phyloP scores from a whole-genome alignment of 2,329 filamentous ascomycete species.

The Elsinoe ampelina region DNA sequence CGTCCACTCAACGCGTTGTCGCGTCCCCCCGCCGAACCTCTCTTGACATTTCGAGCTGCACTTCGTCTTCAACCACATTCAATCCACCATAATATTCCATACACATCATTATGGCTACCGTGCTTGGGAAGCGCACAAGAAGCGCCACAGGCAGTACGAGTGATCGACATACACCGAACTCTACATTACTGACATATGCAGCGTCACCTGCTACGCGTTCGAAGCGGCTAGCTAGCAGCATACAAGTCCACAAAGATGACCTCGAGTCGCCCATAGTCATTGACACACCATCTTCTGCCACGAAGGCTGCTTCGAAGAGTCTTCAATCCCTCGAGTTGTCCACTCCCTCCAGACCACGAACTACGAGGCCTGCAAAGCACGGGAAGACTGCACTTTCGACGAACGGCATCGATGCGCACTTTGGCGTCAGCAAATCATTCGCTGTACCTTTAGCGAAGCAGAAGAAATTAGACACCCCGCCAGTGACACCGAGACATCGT shows the following conservation, averaged over 20 bases:
- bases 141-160: conserved; percentile 16
- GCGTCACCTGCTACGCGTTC: conserved; percentile 19
- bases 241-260: conserved; percentile 53
- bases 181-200: conserved; percentile 1
- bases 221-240: conserved; percentile 33
- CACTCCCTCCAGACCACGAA: conserved; percentile 1
- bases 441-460: conserved; percentile 29
- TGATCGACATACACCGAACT: conserved; percentile 30
- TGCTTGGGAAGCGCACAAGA: conserved; percentile 42
- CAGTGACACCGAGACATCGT: conserved; percentile 66
- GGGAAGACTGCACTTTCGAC: conserved; percentile 35
- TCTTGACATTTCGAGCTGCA: conserved; percentile 6
- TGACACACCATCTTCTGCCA: conserved; percentile 17
- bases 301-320: conserved; percentile 36
- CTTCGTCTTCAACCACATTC: background rate
- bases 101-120: conserved; percentile 27
- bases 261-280: conserved; percentile 52
- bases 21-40: background rate
- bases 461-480: conserved; percentile 34
- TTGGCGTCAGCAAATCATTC: conserved; percentile 30
- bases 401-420: conserved; percentile 39
- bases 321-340: conserved; percentile 15
- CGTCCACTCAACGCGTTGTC: background rate
- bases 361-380: conserved; percentile 38
- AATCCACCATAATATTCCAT: background rate